Conservation (phyloP, 192 early-diverging fungal genomes). For the Backusella sp. region DNA sequence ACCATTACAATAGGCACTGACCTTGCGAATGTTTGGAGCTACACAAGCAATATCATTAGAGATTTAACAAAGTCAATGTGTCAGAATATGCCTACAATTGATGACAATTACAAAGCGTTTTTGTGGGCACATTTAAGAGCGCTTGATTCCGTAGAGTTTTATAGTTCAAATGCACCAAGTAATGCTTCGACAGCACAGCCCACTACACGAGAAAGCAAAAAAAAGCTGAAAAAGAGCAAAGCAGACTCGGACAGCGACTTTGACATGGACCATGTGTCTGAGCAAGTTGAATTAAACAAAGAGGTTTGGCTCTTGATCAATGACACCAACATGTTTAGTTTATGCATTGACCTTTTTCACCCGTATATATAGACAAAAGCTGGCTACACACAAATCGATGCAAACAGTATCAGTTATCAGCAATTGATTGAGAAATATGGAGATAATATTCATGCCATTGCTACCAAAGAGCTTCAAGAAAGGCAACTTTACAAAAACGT, state of each 20-base stretch:
- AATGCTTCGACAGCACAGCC: background rate
- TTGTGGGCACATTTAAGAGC: slow-evolving; percentile 9
- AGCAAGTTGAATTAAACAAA: background rate
- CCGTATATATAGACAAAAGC: background rate
- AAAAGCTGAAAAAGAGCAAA: background rate
- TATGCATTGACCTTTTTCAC: background rate
- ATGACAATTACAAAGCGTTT: slow-evolving; percentile 20
- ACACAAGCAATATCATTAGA: background rate
- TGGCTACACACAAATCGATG: background rate
- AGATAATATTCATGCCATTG: background rate
- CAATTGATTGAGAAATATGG: slow-evolving; percentile 18
- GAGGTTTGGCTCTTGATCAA: background rate
- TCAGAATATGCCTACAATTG: background rate
- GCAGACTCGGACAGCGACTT: background rate
- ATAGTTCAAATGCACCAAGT: background rate
- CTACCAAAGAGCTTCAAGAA: slow-evolving; percentile 12
- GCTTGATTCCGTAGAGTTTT: background rate
- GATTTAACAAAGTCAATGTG: background rate
- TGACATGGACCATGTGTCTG: background rate
- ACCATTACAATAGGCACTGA: slow-evolving; percentile 7
- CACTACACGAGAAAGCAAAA: background rate
- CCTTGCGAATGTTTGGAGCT: slow-evolving; percentile 3
- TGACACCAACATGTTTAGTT: background rate
- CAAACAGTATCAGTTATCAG: background rate
- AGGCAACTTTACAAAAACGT: slow-evolving; percentile 14